Percentiles rank a stretch among this genome's conserved stretches.
Conservation (phyloP, 352 stramenopile species). For the Phytophthora europaea region DNA sequence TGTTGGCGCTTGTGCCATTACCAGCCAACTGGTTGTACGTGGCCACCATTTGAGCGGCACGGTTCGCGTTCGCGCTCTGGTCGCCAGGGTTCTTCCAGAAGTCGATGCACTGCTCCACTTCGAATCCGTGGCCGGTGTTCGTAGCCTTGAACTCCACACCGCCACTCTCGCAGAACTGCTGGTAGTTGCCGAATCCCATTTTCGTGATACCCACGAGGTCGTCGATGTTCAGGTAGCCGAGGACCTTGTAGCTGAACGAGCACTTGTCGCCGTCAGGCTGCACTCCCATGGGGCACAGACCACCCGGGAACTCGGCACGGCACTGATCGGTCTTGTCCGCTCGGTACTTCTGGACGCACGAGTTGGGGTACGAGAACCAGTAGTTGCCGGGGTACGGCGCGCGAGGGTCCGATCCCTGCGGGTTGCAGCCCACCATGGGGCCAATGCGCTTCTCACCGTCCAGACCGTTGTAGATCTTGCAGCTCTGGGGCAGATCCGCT, state of each 20-base stretch:
- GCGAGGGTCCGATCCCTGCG: conserved; percentile 51
- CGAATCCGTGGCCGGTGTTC: conserved; percentile 50
- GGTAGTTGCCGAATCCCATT: conserved; percentile 51
- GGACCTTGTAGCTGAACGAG: conserved; percentile 70
- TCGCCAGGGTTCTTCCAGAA: conserved; percentile 76
- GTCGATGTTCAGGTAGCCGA: conserved; percentile 68
- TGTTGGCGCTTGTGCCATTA: conserved; percentile 43
- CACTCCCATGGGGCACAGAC: conserved; percentile 54
- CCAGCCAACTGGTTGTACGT: conserved; percentile 64
- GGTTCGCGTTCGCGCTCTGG: conserved; percentile 51
- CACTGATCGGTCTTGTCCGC: conserved; percentile 60
- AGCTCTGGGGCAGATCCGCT: conserved; percentile 41
- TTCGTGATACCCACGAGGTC: conserved; percentile 71
- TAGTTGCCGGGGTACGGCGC: conserved; percentile 74
- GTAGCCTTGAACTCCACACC: conserved; percentile 62
- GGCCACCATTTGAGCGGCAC: conserved; percentile 54
- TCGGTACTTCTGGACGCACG: conserved; percentile 55
- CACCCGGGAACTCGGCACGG: conserved; percentile 45
- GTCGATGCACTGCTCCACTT: conserved; percentile 49
- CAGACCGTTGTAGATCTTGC: conserved; percentile 62
- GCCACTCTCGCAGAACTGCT: conserved; percentile 59
- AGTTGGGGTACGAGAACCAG: conserved; percentile 81
- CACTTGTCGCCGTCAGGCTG: conserved; percentile 59
- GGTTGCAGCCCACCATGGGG: conserved; percentile 56
- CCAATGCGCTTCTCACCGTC: conserved; percentile 58